These are phyloP conservation scores for Melanopsichium pennsylvanicum DNA, from an alignment of 1,284 basidiomycete species.

Conservation along the genomic window DNA sequence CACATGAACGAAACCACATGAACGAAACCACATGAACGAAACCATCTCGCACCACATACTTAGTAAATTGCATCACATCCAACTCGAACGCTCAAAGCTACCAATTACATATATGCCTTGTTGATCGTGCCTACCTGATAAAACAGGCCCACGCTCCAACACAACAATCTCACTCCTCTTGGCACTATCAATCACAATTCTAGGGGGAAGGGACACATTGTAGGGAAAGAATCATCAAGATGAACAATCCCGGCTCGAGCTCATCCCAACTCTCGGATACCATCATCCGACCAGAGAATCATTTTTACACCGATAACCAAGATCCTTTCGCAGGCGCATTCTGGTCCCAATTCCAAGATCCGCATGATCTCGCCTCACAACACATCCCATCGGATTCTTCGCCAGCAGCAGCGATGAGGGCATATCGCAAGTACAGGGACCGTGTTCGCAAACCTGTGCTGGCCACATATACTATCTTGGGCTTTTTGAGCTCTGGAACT, in stretches of 20 bases:
- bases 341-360: constrained; percentile 39
- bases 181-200: too few relatives aligned
- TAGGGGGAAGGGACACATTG: too few relatives aligned
- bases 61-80: too few relatives aligned
- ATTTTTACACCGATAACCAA: constrained; percentile 27
- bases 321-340: constrained; percentile 34
- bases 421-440: constrained; percentile 58
- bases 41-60: too few relatives aligned
- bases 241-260: not conserved
- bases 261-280: not conserved
- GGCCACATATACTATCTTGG: constrained; percentile 80
- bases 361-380: constrained; percentile 30
- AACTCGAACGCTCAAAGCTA: too few relatives aligned
- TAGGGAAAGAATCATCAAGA: too few relatives aligned
- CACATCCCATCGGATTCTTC: constrained; percentile 34
- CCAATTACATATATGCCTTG: too few relatives aligned
- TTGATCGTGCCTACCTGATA: too few relatives aligned
- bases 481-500: constrained; percentile 97
- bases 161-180: too few relatives aligned
- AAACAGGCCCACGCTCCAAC: too few relatives aligned
- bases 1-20: too few relatives aligned
- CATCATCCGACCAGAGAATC: constrained; percentile 13
- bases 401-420: constrained; percentile 50
- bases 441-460: constrained; percentile 50
- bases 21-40: too few relatives aligned